Evolutionary conservation across 345 rosid species (phyloP).

Genomic region (Excoecaria cochinchinensis): DNA sequence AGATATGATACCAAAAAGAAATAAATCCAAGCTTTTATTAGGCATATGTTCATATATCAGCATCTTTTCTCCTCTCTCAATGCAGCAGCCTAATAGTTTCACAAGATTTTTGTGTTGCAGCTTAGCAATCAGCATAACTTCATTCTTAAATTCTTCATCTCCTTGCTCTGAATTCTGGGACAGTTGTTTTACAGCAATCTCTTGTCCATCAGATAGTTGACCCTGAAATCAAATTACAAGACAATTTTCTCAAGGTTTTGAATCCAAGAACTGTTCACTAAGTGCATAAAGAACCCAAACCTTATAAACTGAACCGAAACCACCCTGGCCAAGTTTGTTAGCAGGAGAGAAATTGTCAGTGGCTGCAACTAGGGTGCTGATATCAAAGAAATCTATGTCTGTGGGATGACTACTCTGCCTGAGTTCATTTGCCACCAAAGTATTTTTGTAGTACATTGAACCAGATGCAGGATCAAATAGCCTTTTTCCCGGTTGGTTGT

Average conservation of each 20-base stretch:
- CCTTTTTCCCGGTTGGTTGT: background rate
- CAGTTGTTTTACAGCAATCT: background rate
- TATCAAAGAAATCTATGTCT: slow-evolving; percentile 9
- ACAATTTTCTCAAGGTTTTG: background rate
- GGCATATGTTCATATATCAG: slow-evolving; percentile 8
- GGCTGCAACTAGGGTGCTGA: slow-evolving; percentile 22
- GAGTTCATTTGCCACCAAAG: background rate
- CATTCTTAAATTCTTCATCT: background rate
- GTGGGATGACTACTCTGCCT: background rate
- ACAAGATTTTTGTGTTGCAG: slow-evolving; percentile 7
- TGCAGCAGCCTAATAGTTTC: slow-evolving; percentile 1
- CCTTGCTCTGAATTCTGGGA: background rate
- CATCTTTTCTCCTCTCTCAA: background rate
- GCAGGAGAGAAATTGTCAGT: slow-evolving; percentile 31
- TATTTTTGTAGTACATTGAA: background rate
- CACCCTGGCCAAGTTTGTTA: slow-evolving; percentile 39
- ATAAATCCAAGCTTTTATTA: too few relatives aligned
- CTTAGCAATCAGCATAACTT: background rate
- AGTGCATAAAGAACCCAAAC: background rate
- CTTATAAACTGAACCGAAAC: slow-evolving; percentile 42
- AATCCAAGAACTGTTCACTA: too few relatives aligned
- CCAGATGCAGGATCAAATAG: background rate
- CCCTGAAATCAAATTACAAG: background rate
- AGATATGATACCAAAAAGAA: too few relatives aligned
- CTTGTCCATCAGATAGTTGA: background rate